Base-by-base conservation (phyloP, 495 filamentous ascomycete species). In the Penicillium arizonense region DNA sequence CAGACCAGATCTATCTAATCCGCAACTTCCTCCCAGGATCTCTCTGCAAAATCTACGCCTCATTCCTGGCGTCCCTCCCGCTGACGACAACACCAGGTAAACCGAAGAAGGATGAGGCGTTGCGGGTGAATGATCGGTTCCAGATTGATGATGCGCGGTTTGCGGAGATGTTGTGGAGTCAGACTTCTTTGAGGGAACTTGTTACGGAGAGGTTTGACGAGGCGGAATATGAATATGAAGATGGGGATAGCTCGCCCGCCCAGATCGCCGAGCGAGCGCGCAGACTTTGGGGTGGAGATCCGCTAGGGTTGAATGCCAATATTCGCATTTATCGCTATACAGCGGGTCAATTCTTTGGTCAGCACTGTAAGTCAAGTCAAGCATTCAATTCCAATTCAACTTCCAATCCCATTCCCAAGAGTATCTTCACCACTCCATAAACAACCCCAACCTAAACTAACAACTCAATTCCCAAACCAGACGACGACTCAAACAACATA, bases 321-420 rank as follows among this genome's bases (percentile, higher is more conserved):
- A 96, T 96, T 42, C 74, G 93, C 24, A 83, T 97, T 18, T 97
- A 97, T 74, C 83, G 92, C n/a, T 97, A 97, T 63, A 76, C 75
- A 12, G 81, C 85, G 46, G 90, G 90, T 0, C 90, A 96, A 64
- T 96, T 91, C 59, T 97, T 95, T 65, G 90, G 86, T 58, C 84
- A 87, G 50, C 91, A 96, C 69, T 94, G 88, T 90, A 79, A 50
- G 85, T 82, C n/a, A 18, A 18, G 1, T 18, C 18, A 18, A 18
- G 18, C 18, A 1, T 18, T 3, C 12, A 4, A 5, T 6, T 30
- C 28, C 28, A 30, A 7, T 10, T 2, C 28, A 30, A 10, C 28
- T 6, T 24, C 23, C 23, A 24, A 24, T 24, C 5, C 23, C 23
- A 24, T 4, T 4, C 3, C 23, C 18, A 18, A 18, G 1, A 18